Percentiles rank a stretch among this genome's conserved stretches.
Evolutionary conservation across 331 rosid species (phyloP).

Genomic region (Pyracantha coccinea): DNA sequence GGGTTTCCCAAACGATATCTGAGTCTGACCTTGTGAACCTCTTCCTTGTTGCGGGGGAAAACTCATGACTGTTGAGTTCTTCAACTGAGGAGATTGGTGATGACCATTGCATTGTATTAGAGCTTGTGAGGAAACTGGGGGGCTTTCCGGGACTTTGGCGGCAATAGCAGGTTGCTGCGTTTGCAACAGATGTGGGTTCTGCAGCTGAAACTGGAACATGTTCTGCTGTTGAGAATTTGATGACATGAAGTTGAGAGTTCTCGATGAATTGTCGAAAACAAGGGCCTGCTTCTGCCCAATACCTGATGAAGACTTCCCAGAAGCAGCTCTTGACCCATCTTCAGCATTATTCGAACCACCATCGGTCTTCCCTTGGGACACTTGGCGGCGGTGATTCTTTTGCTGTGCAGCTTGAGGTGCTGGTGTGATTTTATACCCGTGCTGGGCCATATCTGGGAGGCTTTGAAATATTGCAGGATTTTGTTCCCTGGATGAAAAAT

Average conservation of each 20-base stretch:
- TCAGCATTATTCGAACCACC: constrained; percentile 28
- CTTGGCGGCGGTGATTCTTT: constrained; percentile 33
- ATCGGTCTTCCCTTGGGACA: constrained; percentile 35
- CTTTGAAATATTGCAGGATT: constrained; percentile 42
- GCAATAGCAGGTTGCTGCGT: constrained; percentile 35
- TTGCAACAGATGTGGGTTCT: constrained; percentile 42
- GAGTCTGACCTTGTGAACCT: constrained; percentile 44
- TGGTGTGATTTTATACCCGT: constrained; percentile 39
- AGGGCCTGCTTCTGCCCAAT: constrained; percentile 51
- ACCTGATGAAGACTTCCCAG: constrained; percentile 34
- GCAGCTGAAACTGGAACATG: constrained; percentile 32
- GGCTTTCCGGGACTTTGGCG: constrained; percentile 25
- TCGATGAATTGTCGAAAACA: constrained; percentile 54
- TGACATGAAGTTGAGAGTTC: constrained; percentile 49
- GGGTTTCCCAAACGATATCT: constrained; percentile 58
- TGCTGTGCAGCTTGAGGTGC: constrained; percentile 34
- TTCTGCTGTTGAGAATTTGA: constrained; percentile 44
- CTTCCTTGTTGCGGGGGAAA: constrained; percentile 42
- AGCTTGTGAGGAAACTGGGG: constrained; percentile 35
- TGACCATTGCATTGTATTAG: constrained; percentile 28
- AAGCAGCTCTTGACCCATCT: constrained; percentile 35
- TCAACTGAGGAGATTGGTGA: constrained; percentile 33
- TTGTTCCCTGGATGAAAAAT: constrained; percentile 50
- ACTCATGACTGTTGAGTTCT: constrained; percentile 22
- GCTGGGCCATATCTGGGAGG: constrained; percentile 39